Percentiles rank a stretch among this genome's conserved stretches.
phyloP scores from a whole-genome alignment of 2,329 filamentous ascomycete genomes.

The Microsporum ferrugineum region DNA sequence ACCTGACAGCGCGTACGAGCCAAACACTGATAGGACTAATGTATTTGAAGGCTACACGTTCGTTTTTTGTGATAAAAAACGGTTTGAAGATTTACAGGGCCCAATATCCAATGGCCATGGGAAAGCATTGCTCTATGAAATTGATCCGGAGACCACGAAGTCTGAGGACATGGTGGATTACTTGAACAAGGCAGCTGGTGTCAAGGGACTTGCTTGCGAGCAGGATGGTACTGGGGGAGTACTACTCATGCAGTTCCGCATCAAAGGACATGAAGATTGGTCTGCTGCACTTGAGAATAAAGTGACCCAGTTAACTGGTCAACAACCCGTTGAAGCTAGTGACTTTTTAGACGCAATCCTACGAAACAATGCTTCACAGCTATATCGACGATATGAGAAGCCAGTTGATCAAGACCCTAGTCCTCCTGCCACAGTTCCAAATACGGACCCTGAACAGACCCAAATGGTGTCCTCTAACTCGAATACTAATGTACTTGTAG shows the following conservation, averaged over 20 bases:
- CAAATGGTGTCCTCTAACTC: neutral
- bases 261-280: slow-evolving; percentile 53
- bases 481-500: neutral
- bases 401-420: slow-evolving; percentile 1
- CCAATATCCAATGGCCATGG: slow-evolving; percentile 70
- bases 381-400: slow-evolving; percentile 53
- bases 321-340: slow-evolving; percentile 74
- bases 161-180: slow-evolving; percentile 67
- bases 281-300: slow-evolving; percentile 56
- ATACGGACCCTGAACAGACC: slow-evolving; percentile 5
- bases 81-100: slow-evolving; percentile 63
- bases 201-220: slow-evolving; percentile 56
- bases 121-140: slow-evolving; percentile 60
- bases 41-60: slow-evolving; percentile 84
- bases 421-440: slow-evolving; percentile 1
- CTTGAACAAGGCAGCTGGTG: slow-evolving; percentile 61
- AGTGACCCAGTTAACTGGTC: slow-evolving; percentile 61
- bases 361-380: slow-evolving; percentile 59
- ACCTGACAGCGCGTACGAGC: slow-evolving; percentile 57
- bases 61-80: slow-evolving; percentile 65
- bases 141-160: slow-evolving; percentile 52
- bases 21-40: slow-evolving; percentile 52
- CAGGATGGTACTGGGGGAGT: slow-evolving; percentile 56
- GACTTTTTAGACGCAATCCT: slow-evolving; percentile 88
- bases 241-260: slow-evolving; percentile 62